Evolutionary conservation across 1,284 basidiomycete species (phyloP), one percentile per base, ranked within the genome.

Genomic region (Serendipita sp.): DNA sequence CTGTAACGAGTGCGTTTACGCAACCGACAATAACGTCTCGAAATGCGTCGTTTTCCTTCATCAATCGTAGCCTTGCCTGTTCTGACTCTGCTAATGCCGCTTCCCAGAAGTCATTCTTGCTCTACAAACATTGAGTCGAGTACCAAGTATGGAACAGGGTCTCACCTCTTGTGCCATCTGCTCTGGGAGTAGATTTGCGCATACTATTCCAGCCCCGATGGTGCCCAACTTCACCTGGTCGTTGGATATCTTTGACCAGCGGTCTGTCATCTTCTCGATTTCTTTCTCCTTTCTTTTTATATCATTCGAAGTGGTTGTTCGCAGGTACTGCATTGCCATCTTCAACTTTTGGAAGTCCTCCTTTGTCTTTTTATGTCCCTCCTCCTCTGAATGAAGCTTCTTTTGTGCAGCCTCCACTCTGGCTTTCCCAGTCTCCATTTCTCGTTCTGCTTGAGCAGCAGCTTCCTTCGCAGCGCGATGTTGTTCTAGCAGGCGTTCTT

Each of bases 201-300:
- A 67, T 13, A 50, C 60, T 50, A 67, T 55, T 58, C 64, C 66
- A 34, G 55, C 50, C 26, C 63, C 64, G 2, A 64, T 60, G 68
- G 70, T 64, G 69, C 72, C 12, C 79, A 74, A 69, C 82, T 67
- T 85, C 2, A 79, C 72, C 70, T 91, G 88, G 17, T 79, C 74
- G 66, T 87, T 87, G 3, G 81, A 74, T 15, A 92, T 71, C 70
- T 85, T 90, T 26, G 78, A 75, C 82, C 89, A 88, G 66, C 84
- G 84, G 44, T 88, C 87, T n/a, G 82, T 69, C 67, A 89, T 83
- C 32, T 84, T 81, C 68, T 93, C 91, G 34, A 87, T 74, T 62
- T 93, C 90, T 67, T 85, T 84, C 68, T 95, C 91, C 67, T 79
- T 80, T 74, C 85, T 89, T 78, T 87, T 91, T 34, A 88, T 72